Evolutionary conservation across 2,329 filamentous ascomycete genomes (phyloP), one percentile per base, ranked within the genome.

Genomic region (Magnaporthiopsis poae): DNA sequence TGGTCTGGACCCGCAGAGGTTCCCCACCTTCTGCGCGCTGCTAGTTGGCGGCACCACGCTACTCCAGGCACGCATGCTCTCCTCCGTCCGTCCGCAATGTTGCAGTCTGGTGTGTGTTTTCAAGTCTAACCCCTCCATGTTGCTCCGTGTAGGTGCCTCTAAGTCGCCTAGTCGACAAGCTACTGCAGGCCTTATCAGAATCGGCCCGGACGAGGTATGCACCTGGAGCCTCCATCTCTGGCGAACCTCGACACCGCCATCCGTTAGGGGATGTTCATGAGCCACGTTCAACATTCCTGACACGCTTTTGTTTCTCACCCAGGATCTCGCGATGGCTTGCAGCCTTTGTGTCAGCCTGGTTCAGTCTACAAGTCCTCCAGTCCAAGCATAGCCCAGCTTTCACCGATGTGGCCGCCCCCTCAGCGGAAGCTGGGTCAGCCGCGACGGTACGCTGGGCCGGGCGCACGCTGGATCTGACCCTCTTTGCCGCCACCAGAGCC

Each of bases 381-480:
- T 83, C 83, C 27, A 85, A 85, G 71, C 77, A 79, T 66, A 81
- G 77, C 65, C 73, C 75, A 8, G 72, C 74, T 63, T 81, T 81
- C 69, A 76, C 79, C 5, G 79, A 82, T 63, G 76, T 52, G 5
- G 65, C 65, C 21, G 33, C 29, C 21, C 21, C 65, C 15, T 15
- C n/a, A 68, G 70, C 73, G 3, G 72, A 74, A 46, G 39, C 39
- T 59, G 69, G 69, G 18, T 68, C 73, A 25, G 69, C 73, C 15
- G 69, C 68, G 52, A 64, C 72, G 18, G 72, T 75, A 61, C 68
- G 66, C 33, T 72, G 77, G 68, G 90, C 88, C 13, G 91, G 91
- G 61, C 86, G 88, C 71, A 94, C 91, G 1, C 82, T 96, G 68
- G 91, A 96, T 74, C 80, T 96, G 39, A 94, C 91, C 0, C 80